Evolutionary conservation across 1,284 basidiomycete species (phyloP), one percentile per base, ranked within the genome.

Genomic region (Peniophora sp.): DNA sequence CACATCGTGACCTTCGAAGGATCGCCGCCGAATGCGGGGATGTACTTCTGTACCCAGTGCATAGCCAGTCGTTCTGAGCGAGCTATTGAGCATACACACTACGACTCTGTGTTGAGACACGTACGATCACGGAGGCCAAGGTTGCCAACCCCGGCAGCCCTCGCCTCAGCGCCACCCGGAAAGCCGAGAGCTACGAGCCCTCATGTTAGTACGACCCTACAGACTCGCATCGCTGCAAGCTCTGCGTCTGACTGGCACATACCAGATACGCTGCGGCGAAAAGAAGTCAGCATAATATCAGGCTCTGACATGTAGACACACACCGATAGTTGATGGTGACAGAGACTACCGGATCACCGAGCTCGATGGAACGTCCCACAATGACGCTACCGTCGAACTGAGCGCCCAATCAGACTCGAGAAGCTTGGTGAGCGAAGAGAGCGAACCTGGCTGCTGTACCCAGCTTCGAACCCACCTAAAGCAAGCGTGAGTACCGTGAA

Each of bases 41-140:
- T 83, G 57, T 87, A 82, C 57, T 79, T 72, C 54, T 84, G 77
- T 0, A 86, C 66, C 84, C 85, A 88, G 51, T 77, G 62, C 15
- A 89, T 62, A 0, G 81, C 81, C 35, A 71, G 59, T 9, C 75
- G 72, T 59, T 81, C 78, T 81, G 44, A 8, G 50, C 11, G 22
- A 48, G 48, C 9, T 14, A 36, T n/a, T 6, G 8, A 22, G 17
- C 48, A 22, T 41, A 22, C 9, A 49, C 15, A 8, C 20, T n/a
- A 6, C 39, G 8, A 15, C 20, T 5, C 6, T 22, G n/a, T 22
- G 6, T 8, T 41, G 8, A 41, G 20, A n/a, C 17, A 65, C 75
- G 57, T 54, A 79, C 78, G 76, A 56, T 79, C 76, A 48, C 69
- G 70, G 2, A 81, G 61, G 3, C 81, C 81, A 1, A 79, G 59